A percentile compares a stretch with the other conserved stretches of the same genome.
These are phyloP conservation scores for Dioszegia crocea DNA, from an alignment of 768 basidiomycete species.

Conservation along the genomic window DNA sequence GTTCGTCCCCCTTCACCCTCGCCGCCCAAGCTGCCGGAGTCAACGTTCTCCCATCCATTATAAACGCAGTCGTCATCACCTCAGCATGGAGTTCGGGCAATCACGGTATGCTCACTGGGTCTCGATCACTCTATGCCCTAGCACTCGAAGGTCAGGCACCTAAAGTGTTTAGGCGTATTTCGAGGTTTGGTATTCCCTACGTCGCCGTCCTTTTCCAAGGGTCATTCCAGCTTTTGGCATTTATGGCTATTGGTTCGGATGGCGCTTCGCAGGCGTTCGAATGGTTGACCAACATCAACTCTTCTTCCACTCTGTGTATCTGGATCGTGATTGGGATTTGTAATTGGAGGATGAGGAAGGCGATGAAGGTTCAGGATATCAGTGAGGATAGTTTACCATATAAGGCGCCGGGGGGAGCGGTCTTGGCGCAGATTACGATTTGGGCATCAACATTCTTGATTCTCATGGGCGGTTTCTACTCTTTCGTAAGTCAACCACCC, in stretches of 20 bases:
- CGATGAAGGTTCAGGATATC: slow-evolving; percentile 12
- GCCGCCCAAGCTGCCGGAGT: slow-evolving; percentile 31
- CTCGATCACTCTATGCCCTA: slow-evolving; percentile 44
- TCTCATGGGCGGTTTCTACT: slow-evolving; percentile 38
- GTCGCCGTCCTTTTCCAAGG: slow-evolving; percentile 29
- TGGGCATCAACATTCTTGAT: slow-evolving; percentile 22
- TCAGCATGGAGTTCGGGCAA: slow-evolving; percentile 43
- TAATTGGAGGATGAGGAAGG: slow-evolving; percentile 2
- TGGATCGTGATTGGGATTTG: slow-evolving; percentile 24
- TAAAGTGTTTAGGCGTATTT: slow-evolving; percentile 32
- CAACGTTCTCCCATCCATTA: slow-evolving; percentile 37
- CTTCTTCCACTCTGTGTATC: slow-evolving; percentile 19
- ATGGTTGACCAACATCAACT: slow-evolving; percentile 31
- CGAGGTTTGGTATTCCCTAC: slow-evolving; percentile 44
- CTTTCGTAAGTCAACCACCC: slow-evolving; percentile 29
- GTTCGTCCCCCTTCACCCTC: slow-evolving; percentile 34
- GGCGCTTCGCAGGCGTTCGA: slow-evolving; percentile 23
- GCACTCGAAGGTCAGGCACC: slow-evolving; percentile 44
- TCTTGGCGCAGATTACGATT: slow-evolving; percentile 2
- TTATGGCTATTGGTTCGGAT: slow-evolving; percentile 22
- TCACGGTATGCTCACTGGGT: slow-evolving; percentile 36
- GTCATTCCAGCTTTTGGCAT: slow-evolving; percentile 18
- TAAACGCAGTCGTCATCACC: slow-evolving; percentile 42
- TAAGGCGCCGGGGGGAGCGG: neutral
- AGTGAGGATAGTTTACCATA: slow-evolving; percentile 7